phyloP scores from a whole-genome alignment of 2,329 filamentous ascomycete species.

The Zalaria sp. region DNA sequence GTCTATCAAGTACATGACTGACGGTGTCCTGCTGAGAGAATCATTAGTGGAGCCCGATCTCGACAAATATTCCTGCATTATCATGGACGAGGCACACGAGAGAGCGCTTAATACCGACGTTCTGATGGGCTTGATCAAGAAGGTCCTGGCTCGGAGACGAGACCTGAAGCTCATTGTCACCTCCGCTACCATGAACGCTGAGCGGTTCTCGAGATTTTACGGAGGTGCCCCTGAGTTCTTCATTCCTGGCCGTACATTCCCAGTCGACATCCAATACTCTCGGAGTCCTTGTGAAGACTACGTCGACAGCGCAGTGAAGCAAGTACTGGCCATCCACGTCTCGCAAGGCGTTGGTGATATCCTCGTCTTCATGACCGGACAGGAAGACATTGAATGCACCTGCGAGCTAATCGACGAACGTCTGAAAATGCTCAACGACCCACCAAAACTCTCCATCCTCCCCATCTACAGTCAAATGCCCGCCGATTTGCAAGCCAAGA shows the following conservation, averaged over 20 bases:
- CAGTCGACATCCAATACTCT: conserved; percentile 92
- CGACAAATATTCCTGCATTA: conserved; percentile 93
- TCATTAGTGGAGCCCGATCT: conserved; percentile 85
- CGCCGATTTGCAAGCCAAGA: conserved; percentile 91
- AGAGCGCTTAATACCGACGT: conserved; percentile 93
- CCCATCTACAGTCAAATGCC: conserved; percentile 99
- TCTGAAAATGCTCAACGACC: conserved; percentile 78
- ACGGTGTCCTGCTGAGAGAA: conserved; percentile 85
- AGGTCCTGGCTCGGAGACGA: conserved; percentile 75
- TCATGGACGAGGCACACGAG: conserved; percentile 99
- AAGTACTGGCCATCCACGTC: conserved; percentile 89
- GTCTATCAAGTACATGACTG: conserved; percentile 97
- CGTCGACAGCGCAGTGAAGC: conserved; percentile 91
- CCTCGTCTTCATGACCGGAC: conserved; percentile 96
- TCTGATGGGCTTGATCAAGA: conserved; percentile 94
- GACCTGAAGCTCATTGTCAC: conserved; percentile 96
- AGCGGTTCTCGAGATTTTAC: conserved; percentile 90
- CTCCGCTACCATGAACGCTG: conserved; percentile 96
- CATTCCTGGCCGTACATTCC: conserved; percentile 91
- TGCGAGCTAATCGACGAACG: conserved; percentile 86
- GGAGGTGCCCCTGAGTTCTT: conserved; percentile 92
- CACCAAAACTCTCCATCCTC: conserved; percentile 83
- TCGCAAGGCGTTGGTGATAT: conserved; percentile 90
- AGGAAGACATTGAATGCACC: conserved; percentile 95
- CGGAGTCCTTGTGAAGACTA: conserved; percentile 94